Evolutionary conservation across 140 eudicot species (phyloP).

Genomic region (Anethum foeniculum): DNA sequence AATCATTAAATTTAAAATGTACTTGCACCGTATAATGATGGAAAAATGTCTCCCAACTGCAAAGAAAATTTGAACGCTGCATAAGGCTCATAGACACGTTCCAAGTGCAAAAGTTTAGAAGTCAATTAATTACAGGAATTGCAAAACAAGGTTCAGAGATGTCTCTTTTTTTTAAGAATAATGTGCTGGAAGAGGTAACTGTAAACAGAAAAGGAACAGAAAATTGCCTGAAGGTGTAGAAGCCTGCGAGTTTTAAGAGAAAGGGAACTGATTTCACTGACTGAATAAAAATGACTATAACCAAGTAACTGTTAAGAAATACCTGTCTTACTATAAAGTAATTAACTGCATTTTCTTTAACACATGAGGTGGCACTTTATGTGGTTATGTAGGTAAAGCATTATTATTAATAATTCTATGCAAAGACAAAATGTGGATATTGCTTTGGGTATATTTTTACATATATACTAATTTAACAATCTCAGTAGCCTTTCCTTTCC

Average conservation of each 20-base stretch:
- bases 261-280: background rate
- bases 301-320: background rate
- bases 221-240: background rate
- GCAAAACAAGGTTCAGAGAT: background rate
- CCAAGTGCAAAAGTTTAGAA: background rate
- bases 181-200: background rate
- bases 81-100: background rate
- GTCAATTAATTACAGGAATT: background rate
- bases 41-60: background rate
- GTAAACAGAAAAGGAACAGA: background rate
- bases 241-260: background rate
- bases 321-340: background rate
- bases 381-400: background rate
- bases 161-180: background rate
- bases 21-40: background rate
- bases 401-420: background rate
- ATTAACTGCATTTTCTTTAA: background rate
- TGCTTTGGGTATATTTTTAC: background rate
- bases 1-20: background rate
- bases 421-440: background rate
- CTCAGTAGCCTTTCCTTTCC: background rate
- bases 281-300: background rate
- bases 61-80: background rate
- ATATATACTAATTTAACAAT: background rate
- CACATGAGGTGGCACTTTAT: background rate